Conservation (phyloP, 345 rosid genomes). For the Chamaenerion angustifolium region DNA sequence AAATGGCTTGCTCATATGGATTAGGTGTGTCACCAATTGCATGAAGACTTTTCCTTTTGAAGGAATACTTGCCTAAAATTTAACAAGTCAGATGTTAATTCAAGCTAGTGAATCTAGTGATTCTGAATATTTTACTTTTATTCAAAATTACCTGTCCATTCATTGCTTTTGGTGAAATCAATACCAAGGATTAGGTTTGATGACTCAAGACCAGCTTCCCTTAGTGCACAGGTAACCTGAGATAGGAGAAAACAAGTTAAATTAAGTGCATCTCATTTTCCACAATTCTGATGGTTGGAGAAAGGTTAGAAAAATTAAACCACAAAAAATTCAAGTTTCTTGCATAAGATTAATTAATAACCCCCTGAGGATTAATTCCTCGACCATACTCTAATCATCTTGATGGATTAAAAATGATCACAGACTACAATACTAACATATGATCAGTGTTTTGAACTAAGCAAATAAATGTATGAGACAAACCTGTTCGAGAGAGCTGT, state of each 20-base stretch:
- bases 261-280: too few relatives aligned
- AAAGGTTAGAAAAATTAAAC: background rate
- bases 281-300: background rate
- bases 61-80: slow-evolving; percentile 58
- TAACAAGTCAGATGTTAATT: slow-evolving; percentile 1
- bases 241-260: background rate
- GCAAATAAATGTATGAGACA: background rate
- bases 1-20: slow-evolving; percentile 92
- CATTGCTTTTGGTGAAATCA: slow-evolving; percentile 75
- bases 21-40: slow-evolving; percentile 46
- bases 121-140: background rate
- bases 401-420: too few relatives aligned
- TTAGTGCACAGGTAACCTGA: slow-evolving; percentile 49
- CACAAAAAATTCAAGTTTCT: background rate
- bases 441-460: background rate
- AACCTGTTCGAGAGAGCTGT: slow-evolving; percentile 70
- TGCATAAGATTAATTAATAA: background rate
- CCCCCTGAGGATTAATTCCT: background rate
- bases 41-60: slow-evolving; percentile 70
- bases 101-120: background rate
- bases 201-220: slow-evolving; percentile 74
- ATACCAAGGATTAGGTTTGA: slow-evolving; percentile 60
- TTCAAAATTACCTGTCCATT: slow-evolving; percentile 44
- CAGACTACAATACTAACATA: background rate
- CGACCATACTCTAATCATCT: too few relatives aligned